Percentiles rank a stretch among this genome's conserved stretches.
Evolutionary conservation across 1,139 yeast species (phyloP).

Genomic region (Yamadazyma mexicana): DNA sequence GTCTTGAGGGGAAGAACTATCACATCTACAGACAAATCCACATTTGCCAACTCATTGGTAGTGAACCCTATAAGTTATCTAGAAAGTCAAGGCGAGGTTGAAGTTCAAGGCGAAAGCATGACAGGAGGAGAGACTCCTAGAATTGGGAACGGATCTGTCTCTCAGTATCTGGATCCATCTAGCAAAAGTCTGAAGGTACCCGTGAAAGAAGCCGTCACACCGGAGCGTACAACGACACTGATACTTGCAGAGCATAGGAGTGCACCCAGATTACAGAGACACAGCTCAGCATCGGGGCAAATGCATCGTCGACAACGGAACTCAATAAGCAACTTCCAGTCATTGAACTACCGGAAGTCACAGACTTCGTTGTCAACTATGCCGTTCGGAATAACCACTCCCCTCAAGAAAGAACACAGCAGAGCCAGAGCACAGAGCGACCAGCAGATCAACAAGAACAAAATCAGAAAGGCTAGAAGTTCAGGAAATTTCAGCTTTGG

Average conservation of each 20-base stretch:
- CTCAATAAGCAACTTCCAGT: constrained; percentile 25
- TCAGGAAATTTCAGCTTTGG: constrained; percentile 29
- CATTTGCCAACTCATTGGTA: constrained; percentile 14
- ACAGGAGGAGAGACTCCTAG: neutral
- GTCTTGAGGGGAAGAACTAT: constrained; percentile 66
- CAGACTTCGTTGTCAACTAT: constrained; percentile 29
- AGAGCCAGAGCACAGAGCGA: constrained; percentile 13
- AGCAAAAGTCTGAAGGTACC: neutral
- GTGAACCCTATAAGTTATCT: constrained; percentile 6
- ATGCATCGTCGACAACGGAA: constrained; percentile 22
- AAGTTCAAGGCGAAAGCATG: neutral
- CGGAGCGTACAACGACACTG: constrained; percentile 9
- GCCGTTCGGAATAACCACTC: constrained; percentile 11
- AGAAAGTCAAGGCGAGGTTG: neutral
- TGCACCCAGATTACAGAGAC: constrained; percentile 21
- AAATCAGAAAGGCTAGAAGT: constrained; percentile 35
- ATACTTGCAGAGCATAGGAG: constrained; percentile 10
- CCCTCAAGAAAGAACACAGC: constrained; percentile 9
- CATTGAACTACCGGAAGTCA: constrained; percentile 18
- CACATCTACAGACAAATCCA: constrained; percentile 27
- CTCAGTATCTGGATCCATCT: no score
- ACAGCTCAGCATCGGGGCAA: constrained; percentile 19
- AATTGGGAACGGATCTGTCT: neutral
- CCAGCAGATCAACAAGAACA: constrained; percentile 8
- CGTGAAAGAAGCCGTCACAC: constrained; percentile 11